Evolutionary conservation across 2,329 filamentous ascomycete genomes (phyloP).

Genomic region (Sporothrix pseudoabietina): DNA sequence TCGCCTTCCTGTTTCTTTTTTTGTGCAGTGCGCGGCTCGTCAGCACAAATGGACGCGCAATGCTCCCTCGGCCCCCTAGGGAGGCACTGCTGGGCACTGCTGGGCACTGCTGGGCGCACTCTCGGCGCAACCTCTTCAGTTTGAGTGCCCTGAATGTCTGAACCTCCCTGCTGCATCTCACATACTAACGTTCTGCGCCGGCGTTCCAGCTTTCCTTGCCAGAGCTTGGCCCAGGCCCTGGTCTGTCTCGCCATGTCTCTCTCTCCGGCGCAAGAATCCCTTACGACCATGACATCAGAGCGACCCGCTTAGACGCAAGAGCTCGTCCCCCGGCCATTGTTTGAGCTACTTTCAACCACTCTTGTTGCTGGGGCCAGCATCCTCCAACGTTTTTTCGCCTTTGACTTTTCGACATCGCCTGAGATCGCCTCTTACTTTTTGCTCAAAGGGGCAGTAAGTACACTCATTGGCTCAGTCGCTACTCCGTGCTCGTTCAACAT

Average conservation of each 20-base stretch:
- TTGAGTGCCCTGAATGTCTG: neutral
- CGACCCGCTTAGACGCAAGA: conserved; percentile 22
- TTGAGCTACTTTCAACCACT: neutral
- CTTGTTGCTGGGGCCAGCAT: neutral
- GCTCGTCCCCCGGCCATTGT: neutral
- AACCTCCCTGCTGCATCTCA: neutral
- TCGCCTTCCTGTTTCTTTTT: neutral
- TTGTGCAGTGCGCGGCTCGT: neutral
- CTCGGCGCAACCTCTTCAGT: neutral
- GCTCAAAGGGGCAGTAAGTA: neutral
- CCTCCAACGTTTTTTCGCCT: neutral
- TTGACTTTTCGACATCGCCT: neutral
- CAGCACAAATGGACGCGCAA: neutral
- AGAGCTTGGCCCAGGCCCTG: conserved; percentile 7
- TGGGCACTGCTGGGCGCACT: neutral
- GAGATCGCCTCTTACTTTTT: too few species aligned
- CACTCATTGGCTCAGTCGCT: neutral
- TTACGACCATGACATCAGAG: conserved; percentile 22
- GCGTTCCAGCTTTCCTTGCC: conserved; percentile 14
- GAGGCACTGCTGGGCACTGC: neutral
- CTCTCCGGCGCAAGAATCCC: neutral
- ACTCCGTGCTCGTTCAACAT: neutral
- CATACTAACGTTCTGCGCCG: neutral
- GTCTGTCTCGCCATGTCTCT: neutral
- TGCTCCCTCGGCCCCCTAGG: neutral